A percentile compares a stretch with the other conserved stretches of the same genome.
phyloP scores from a whole-genome alignment of 495 filamentous ascomycete genomes.

The Glarea lozoyensis region DNA sequence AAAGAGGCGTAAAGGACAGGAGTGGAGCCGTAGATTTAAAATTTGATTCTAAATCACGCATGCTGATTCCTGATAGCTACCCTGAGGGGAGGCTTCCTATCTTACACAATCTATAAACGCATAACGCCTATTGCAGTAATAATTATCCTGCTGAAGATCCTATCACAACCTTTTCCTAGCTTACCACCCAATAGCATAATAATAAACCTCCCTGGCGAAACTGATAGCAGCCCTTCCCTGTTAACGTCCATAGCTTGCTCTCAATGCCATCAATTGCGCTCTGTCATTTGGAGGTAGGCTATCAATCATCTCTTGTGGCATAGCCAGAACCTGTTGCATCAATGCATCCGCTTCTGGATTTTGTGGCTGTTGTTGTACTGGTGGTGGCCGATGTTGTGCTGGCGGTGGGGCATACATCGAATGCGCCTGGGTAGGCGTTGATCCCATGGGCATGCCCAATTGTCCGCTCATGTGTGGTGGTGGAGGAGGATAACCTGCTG shows the following conservation, averaged over 20 bases:
- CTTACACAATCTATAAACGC: too few species aligned
- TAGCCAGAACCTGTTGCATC: constrained; percentile 63
- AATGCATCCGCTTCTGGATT: constrained; percentile 49
- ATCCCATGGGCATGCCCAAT: constrained; percentile 29
- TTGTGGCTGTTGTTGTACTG: constrained; percentile 30
- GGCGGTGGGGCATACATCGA: constrained; percentile 32
- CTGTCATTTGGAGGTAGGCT: constrained; percentile 62
- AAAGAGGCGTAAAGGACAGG: too few species aligned
- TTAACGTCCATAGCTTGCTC: constrained; percentile 33
- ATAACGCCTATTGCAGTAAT: too few species aligned
- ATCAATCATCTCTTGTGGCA: constrained; percentile 70
- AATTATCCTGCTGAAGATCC: too few species aligned
- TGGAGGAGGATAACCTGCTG: constrained; percentile 17
- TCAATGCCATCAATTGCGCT: constrained; percentile 65
- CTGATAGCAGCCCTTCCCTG: too few species aligned
- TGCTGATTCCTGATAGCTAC: too few species aligned
- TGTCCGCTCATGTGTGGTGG: constrained; percentile 21
- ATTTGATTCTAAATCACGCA: too few species aligned
- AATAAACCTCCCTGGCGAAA: too few species aligned
- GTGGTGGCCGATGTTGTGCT: constrained; percentile 26
- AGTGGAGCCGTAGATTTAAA: too few species aligned
- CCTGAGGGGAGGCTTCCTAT: too few species aligned
- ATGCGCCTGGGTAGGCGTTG: constrained; percentile 50
- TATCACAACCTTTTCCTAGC: too few species aligned
- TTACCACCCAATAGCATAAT: too few species aligned